Conservation (phyloP, 352 stramenopile species). For the Globisporangium perplexum region DNA sequence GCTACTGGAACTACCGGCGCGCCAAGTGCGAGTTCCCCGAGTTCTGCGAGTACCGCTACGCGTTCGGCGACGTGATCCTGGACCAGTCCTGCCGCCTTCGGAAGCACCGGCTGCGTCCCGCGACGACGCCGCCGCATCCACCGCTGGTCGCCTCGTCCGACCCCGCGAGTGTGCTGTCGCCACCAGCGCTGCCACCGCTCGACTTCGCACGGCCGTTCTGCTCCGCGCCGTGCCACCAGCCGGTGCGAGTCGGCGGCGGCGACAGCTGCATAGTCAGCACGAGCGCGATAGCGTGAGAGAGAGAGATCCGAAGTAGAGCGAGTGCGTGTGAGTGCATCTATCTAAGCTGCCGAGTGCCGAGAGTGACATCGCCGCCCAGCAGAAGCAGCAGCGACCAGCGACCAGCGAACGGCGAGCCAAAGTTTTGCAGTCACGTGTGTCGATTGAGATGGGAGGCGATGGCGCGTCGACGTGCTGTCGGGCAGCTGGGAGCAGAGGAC, state of each 20-base stretch:
- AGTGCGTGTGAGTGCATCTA: neutral
- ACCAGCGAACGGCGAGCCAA: neutral
- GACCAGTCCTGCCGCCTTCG: slow-evolving; percentile 76
- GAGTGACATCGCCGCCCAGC: too few relatives aligned
- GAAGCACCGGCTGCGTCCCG: slow-evolving; percentile 24
- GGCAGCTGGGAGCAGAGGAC: too few relatives aligned
- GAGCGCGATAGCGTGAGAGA: neutral
- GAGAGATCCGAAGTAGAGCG: neutral
- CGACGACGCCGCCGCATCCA: slow-evolving; percentile 2
- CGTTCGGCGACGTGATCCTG: slow-evolving; percentile 74
- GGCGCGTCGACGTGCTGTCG: too few relatives aligned
- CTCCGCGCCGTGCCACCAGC: slow-evolving; percentile 24
- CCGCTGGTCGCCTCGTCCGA: slow-evolving; percentile 1
- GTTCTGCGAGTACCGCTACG: slow-evolving; percentile 81
- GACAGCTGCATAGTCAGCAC: neutral
- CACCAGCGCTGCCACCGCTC: neutral
- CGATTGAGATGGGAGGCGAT: too few relatives aligned
- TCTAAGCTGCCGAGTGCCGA: neutral
- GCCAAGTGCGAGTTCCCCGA: slow-evolving; percentile 64
- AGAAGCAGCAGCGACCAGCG: too few relatives aligned
- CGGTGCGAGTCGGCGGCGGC: neutral
- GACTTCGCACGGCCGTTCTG: slow-evolving; percentile 33
- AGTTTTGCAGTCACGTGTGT: neutral
- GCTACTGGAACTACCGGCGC: slow-evolving; percentile 82
- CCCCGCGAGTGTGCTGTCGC: neutral